Evolutionary conservation across 345 rosid genomes (phyloP), one percentile per base, ranked within the genome.

Genomic region (Draba incana): DNA sequence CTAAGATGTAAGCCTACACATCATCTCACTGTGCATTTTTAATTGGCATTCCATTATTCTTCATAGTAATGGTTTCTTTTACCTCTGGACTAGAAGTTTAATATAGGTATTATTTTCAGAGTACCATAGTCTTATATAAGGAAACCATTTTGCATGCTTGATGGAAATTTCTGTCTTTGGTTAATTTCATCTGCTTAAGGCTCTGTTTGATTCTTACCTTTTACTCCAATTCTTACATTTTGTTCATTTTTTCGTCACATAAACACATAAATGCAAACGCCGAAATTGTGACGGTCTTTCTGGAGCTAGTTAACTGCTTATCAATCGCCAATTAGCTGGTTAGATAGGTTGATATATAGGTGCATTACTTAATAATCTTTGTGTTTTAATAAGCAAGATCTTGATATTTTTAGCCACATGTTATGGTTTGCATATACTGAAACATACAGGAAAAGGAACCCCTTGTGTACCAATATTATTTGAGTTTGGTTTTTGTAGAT

Each of bases 1-100:
- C 70, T 94, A 72, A 76, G 95, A 84, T 94, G 99, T 94, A 74
- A 91, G 86, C 73, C 42, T 57, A 50, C 57, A 38, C 43, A 31
- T 54, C 28, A 28, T 38, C 60, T 55, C 51, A 24, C 2, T 68
- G 25, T 69, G 55, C 64, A 8, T 59, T 63, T 56, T 15, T 31
- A 47, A 4, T 72, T 38, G 52, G 15, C 69, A 27, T 70, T 6
- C 57, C 51, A 2, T 6, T 42, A 43, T 25, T 53, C 49, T 24
- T 24, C 52, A 37, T 14, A 57, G 24, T 46, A 56, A 14, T 51
- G 7, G 15, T 44, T 12, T 48, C 37, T 68, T 14, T 47, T 68
- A 52, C 69, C 8, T 30, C 44, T 49, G 53, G 30, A 58, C 10
- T 62, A 10, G 39, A 53, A 62, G 20, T 33, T 52, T 54, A 56